phyloP scores from a whole-genome alignment of 768 basidiomycete species.

The Gautieria morchelliformis region DNA sequence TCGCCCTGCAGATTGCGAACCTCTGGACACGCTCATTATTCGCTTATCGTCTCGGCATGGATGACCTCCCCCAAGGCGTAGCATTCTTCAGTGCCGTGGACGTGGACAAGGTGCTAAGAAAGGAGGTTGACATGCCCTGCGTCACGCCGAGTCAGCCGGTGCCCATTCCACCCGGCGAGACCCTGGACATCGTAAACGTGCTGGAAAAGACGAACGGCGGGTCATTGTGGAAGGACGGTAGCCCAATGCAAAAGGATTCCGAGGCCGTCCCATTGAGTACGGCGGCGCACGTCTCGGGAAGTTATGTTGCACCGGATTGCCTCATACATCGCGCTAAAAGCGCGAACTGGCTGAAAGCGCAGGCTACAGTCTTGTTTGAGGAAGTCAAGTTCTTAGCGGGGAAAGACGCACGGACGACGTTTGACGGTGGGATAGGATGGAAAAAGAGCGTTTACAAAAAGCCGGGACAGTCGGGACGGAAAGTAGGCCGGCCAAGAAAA shows the following conservation, averaged over 20 bases:
- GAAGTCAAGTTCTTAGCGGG: slow-evolving; percentile 65
- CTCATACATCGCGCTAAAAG: slow-evolving; percentile 53
- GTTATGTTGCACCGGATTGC: slow-evolving; percentile 50
- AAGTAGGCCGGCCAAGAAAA: neutral
- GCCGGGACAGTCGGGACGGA: neutral
- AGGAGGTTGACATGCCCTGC: slow-evolving; percentile 95
- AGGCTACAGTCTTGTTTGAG: slow-evolving; percentile 60
- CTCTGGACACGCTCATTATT: slow-evolving; percentile 91
- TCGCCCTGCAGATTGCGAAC: slow-evolving; percentile 92
- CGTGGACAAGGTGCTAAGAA: slow-evolving; percentile 80
- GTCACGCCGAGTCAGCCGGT: slow-evolving; percentile 85
- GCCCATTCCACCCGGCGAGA: slow-evolving; percentile 83
- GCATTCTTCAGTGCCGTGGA: slow-evolving; percentile 98
- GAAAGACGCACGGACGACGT: neutral
- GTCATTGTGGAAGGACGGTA: slow-evolving; percentile 51
- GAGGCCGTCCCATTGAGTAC: slow-evolving; percentile 9
- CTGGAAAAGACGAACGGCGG: slow-evolving; percentile 64
- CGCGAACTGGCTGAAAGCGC: slow-evolving; percentile 65
- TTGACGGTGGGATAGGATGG: neutral
- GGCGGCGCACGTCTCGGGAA: slow-evolving; percentile 15
- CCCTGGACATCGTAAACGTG: slow-evolving; percentile 57
- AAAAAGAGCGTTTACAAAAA: neutral
- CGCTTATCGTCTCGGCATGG: slow-evolving; percentile 89
- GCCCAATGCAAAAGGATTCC: slow-evolving; percentile 40
- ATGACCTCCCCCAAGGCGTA: slow-evolving; percentile 89